Evolutionary conservation across 495 filamentous ascomycete genomes (phyloP).

Genomic region (Hypoxylon subgilvum): DNA sequence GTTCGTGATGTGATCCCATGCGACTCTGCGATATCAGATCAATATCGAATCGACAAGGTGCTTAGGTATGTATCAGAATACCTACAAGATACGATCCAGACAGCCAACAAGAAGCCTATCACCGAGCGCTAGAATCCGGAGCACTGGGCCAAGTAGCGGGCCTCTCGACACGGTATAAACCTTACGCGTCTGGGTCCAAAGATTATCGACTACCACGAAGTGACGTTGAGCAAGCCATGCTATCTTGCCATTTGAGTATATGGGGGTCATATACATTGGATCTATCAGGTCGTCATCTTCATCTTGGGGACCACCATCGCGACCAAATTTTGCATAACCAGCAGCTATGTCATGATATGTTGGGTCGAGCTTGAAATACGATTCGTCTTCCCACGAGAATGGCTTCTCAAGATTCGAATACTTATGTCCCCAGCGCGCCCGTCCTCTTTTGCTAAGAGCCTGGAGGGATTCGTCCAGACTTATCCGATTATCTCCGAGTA

Average conservation of each 20-base stretch:
- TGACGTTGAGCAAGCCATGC: constrained; percentile 33
- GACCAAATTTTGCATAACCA: constrained; percentile 8
- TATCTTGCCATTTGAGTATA: constrained; percentile 41
- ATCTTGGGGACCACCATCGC: no score
- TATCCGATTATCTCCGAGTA: background rate
- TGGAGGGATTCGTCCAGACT: constrained; percentile 5
- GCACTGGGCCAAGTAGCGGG: constrained; percentile 4
- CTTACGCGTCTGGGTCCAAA: constrained; percentile 37
- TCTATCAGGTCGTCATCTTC: background rate
- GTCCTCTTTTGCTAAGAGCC: constrained; percentile 19
- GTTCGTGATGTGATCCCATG: constrained; percentile 37
- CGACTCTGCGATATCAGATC: constrained; percentile 23
- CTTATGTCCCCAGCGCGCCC: background rate
- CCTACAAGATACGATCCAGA: constrained; percentile 35
- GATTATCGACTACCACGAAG: constrained; percentile 40
- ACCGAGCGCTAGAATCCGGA: constrained; percentile 34
- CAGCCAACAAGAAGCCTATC: constrained; percentile 36
- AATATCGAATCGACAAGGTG: background rate
- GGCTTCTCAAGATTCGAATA: constrained; percentile 2
- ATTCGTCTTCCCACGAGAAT: constrained; percentile 24
- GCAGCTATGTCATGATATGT: constrained; percentile 7
- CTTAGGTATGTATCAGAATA: background rate
- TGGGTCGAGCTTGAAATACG: constrained; percentile 32
- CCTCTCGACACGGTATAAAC: constrained; percentile 28
- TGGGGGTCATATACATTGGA: background rate